Evolutionary conservation across 257 asterid genomes (phyloP).

Genomic region (Solanum arcanum): DNA sequence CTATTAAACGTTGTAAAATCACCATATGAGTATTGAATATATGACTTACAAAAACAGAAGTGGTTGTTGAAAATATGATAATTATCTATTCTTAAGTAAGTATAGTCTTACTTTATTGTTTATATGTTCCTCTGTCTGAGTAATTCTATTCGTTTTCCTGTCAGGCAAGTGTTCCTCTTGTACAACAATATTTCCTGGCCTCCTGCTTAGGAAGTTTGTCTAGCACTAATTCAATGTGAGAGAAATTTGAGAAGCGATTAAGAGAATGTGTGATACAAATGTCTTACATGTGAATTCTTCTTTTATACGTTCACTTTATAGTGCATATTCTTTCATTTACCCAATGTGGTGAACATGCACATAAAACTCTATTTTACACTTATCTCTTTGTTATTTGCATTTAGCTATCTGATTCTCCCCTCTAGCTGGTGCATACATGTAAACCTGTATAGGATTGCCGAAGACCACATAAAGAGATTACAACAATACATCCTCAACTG

Average conservation of each 20-base stretch:
- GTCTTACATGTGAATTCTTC: neutral
- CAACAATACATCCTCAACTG: neutral
- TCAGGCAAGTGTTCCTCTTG: neutral
- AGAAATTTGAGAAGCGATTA: neutral
- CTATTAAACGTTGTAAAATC: neutral
- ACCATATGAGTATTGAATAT: neutral
- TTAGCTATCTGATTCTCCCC: neutral
- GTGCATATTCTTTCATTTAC: neutral
- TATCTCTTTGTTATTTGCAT: neutral
- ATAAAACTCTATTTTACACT: neutral
- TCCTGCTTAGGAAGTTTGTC: neutral
- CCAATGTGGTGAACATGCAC: neutral
- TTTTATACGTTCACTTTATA: neutral
- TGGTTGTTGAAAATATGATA: neutral
- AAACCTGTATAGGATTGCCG: neutral
- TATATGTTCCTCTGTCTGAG: too few species aligned
- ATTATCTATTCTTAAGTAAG: neutral
- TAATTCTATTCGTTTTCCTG: neutral
- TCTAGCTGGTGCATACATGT: too few species aligned
- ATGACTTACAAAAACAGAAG: neutral
- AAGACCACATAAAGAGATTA: neutral
- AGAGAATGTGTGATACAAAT: neutral
- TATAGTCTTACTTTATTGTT: neutral
- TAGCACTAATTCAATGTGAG: neutral
- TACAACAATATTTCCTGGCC: neutral